A percentile compares a stretch with the other conserved stretches of the same genome.
Conservation (phyloP, 2,329 filamentous ascomycete species). For the Penicillium oxalicum region DNA sequence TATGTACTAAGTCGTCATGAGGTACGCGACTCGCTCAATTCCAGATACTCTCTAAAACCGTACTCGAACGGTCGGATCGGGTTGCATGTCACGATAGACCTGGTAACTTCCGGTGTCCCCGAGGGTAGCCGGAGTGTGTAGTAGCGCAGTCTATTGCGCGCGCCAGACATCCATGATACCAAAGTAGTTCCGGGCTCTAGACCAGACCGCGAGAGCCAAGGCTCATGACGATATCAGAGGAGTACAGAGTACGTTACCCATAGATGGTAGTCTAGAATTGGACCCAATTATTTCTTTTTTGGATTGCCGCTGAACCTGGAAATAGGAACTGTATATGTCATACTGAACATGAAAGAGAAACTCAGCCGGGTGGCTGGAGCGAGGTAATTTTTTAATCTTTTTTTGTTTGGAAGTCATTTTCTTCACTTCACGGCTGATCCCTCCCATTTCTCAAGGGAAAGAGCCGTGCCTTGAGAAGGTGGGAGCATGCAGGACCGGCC, state of each 20-base stretch:
- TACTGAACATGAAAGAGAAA: slow-evolving; percentile 32
- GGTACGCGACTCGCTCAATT: too few species aligned
- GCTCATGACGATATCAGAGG: too few species aligned
- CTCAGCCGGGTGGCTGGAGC: slow-evolving; percentile 30
- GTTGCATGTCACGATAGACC: too few species aligned
- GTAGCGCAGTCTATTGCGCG: too few species aligned
- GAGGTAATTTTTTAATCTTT: slow-evolving; percentile 33
- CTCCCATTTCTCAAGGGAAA: slow-evolving; percentile 12
- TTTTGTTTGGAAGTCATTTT: slow-evolving; percentile 28
- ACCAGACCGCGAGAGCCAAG: too few species aligned
- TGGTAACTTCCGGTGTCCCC: too few species aligned
- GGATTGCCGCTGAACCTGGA: slow-evolving; percentile 29
- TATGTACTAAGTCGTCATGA: too few species aligned
- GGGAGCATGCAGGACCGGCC: slow-evolving; percentile 27
- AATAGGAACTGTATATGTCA: slow-evolving; percentile 29
- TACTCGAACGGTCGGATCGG: too few species aligned
- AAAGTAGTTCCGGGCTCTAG: too few species aligned
- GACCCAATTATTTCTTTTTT: slow-evolving; percentile 27
- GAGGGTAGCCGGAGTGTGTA: too few species aligned
- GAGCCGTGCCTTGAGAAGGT: slow-evolving; percentile 1
- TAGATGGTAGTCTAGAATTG: background rate
- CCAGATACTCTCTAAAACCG: too few species aligned
- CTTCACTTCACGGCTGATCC: slow-evolving; percentile 31
- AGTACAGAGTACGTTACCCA: background rate
- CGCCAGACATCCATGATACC: too few species aligned